phyloP scores from a whole-genome alignment of 2,329 filamentous ascomycete genomes.

The Colletotrichum godetiae region DNA sequence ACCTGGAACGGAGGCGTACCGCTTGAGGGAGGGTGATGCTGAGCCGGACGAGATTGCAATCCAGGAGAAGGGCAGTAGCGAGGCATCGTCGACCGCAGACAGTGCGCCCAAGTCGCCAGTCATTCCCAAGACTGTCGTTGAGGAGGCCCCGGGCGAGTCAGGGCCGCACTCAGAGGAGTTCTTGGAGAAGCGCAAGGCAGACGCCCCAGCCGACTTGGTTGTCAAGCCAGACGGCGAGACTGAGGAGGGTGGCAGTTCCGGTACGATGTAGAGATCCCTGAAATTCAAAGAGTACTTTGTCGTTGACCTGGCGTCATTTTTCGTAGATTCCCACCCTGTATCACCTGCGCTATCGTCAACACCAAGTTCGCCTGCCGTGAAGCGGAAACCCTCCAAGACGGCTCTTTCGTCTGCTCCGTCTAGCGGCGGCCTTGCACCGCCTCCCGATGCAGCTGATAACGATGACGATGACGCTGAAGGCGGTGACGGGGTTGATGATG shows the following conservation, averaged over 20 bases:
- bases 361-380: constrained; percentile 43
- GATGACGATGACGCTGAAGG: constrained; percentile 42
- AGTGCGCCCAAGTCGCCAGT: constrained; percentile 42
- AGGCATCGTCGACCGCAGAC: constrained; percentile 40
- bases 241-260: constrained; percentile 44
- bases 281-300: constrained; percentile 36
- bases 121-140: constrained; percentile 64
- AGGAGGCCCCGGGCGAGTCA: constrained; percentile 60
- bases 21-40: constrained; percentile 67
- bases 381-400: constrained; percentile 46
- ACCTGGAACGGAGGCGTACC: constrained; percentile 69
- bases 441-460: constrained; percentile 41
- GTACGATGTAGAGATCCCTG: constrained; percentile 44
- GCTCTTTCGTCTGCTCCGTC: constrained; percentile 31
- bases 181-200: constrained; percentile 59
- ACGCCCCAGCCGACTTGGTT: constrained; percentile 65
- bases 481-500: constrained; percentile 47
- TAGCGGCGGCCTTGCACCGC: constrained; percentile 24
- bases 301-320: constrained; percentile 40
- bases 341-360: constrained; percentile 41
- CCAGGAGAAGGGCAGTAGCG: constrained; percentile 35
- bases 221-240: constrained; percentile 57
- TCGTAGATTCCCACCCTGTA: constrained; percentile 52
- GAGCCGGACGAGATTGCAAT: constrained; percentile 70
- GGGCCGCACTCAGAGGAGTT: constrained; percentile 57